Evolutionary conservation across 345 rosid species (phyloP).

Genomic region (Acer campestre): DNA sequence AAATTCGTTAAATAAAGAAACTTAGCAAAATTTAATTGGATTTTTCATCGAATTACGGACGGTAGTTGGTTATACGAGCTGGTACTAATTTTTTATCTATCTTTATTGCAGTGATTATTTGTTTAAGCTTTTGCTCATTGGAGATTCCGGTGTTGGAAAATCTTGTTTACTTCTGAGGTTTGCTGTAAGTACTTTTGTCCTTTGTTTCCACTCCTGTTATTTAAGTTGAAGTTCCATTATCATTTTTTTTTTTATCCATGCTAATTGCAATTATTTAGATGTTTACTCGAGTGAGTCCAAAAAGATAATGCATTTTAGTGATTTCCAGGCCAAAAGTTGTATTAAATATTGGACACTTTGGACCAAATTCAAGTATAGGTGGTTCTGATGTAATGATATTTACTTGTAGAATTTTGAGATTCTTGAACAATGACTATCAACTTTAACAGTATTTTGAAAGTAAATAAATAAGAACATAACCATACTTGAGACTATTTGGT

Average conservation of each 20-base stretch:
- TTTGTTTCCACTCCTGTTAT: neutral
- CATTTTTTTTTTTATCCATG: neutral
- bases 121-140: slow-evolving; percentile 60
- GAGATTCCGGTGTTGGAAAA: slow-evolving; percentile 64
- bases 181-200: slow-evolving; percentile 44
- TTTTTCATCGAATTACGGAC: neutral
- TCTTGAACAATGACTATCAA: neutral
- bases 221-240: neutral
- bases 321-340: neutral
- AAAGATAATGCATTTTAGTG: no score
- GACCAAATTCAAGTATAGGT: neutral
- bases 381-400: neutral
- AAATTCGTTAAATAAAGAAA: neutral
- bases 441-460: no score
- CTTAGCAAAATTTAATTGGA: neutral
- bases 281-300: neutral
- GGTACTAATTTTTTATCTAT: neutral
- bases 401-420: no score
- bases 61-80: neutral
- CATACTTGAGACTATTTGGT: no score
- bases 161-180: slow-evolving; percentile 58
- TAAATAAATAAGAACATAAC: no score
- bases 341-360: neutral
- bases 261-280: neutral
- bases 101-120: slow-evolving; percentile 52